phyloP scores from a whole-genome alignment of 306 rosid genomes.

The Mimosa bimucronata region DNA sequence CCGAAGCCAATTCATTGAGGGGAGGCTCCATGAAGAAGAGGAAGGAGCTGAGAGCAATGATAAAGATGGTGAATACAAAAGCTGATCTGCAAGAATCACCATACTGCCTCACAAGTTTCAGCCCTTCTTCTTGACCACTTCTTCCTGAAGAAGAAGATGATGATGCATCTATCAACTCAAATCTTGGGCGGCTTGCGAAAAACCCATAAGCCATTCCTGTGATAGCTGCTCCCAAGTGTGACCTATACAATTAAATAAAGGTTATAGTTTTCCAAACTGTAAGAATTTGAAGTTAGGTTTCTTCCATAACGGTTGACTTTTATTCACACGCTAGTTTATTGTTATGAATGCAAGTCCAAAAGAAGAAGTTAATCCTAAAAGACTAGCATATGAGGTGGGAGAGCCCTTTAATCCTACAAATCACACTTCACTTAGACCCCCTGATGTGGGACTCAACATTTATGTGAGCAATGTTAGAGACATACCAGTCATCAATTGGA shows the following conservation, averaged over 20 bases:
- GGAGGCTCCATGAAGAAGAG: slow-evolving; percentile 78
- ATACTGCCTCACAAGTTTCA: slow-evolving; percentile 59
- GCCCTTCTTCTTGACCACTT: slow-evolving; percentile 68
- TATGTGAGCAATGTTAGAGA: neutral
- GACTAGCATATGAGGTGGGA: too few species aligned
- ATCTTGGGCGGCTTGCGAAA: slow-evolving; percentile 62
- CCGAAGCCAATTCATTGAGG: slow-evolving; percentile 49
- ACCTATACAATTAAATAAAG: slow-evolving; percentile 51
- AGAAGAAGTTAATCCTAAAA: too few species aligned
- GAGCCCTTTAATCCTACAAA: too few species aligned
- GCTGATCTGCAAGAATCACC: slow-evolving; percentile 75
- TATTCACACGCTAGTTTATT: neutral
- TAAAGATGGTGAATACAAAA: slow-evolving; percentile 58
- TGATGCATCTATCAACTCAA: slow-evolving; percentile 56
- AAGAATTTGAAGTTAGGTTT: slow-evolving; percentile 23
- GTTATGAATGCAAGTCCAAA: too few species aligned
- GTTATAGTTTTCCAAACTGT: neutral
- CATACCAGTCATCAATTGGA: slow-evolving; percentile 88
- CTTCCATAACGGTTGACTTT: neutral
- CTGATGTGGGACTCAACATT: neutral
- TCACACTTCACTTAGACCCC: too few species aligned
- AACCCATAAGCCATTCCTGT: slow-evolving; percentile 75
- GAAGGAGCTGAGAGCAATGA: slow-evolving; percentile 54
- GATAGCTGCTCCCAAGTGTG: slow-evolving; percentile 78
- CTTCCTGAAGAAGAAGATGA: slow-evolving; percentile 46